phyloP scores from a whole-genome alignment of 2,329 filamentous ascomycete species.

The Arthrobotrys sphaeroides region DNA sequence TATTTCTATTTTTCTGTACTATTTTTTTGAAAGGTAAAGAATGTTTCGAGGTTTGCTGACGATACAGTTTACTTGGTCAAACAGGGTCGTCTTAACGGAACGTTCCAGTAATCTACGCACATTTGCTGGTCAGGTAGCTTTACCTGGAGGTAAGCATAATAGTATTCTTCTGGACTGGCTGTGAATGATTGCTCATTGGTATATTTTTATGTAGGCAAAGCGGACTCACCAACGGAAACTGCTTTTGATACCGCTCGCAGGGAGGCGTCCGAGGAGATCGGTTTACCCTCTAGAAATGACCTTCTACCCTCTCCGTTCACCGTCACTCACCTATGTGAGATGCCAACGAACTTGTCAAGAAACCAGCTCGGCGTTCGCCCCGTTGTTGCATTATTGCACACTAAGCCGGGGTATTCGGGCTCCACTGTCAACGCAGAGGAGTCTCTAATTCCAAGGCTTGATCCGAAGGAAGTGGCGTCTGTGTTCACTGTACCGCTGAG shows the following conservation, averaged over 20 bases:
- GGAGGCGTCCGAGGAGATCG: conserved; percentile 93
- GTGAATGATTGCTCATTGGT: neutral
- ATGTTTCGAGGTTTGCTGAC: conserved; percentile 23
- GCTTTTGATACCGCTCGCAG: conserved; percentile 83
- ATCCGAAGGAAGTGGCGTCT: conserved; percentile 89
- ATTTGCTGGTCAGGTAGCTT: conserved; percentile 85
- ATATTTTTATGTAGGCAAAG: conserved; percentile 60
- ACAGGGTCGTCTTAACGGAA: conserved; percentile 73
- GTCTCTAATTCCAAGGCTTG: conserved; percentile 78
- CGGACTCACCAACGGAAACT: conserved; percentile 67
- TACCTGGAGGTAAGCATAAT: conserved; percentile 75
- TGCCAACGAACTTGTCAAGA: conserved; percentile 78
- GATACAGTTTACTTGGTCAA: conserved; percentile 16
- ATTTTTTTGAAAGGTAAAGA: neutral
- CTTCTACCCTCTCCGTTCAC: conserved; percentile 79
- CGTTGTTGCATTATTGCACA: conserved; percentile 77
- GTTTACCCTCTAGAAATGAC: conserved; percentile 76
- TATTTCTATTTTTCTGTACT: neutral
- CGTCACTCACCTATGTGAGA: conserved; percentile 85
- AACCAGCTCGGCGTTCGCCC: conserved; percentile 79
- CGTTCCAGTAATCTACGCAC: conserved; percentile 71
- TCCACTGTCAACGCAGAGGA: conserved; percentile 65
- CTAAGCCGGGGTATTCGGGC: conserved; percentile 46
- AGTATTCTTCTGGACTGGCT: neutral
- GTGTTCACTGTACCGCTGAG: conserved; percentile 91